Evolutionary conservation across 441 rosid genomes (phyloP).

Genomic region (Jatropha podagrica): DNA sequence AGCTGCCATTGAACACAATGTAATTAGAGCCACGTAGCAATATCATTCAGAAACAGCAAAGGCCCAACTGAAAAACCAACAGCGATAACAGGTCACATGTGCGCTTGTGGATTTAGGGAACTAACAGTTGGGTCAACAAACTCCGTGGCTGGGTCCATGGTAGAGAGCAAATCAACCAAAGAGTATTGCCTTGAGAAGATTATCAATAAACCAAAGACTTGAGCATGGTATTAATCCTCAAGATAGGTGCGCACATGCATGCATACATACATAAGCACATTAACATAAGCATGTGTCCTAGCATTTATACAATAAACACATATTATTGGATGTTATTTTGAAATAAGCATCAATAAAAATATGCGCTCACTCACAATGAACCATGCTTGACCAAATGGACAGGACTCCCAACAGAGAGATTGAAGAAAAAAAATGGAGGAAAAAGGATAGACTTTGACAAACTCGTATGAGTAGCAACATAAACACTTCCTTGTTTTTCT

Average conservation of each 20-base stretch:
- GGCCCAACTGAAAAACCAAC: not conserved
- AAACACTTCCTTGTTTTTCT: no score
- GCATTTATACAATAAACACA: not conserved
- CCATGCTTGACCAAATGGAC: not conserved
- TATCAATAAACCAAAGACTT: not conserved
- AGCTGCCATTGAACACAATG: constrained; percentile 49
- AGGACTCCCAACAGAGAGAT: not conserved
- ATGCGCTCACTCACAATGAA: not conserved
- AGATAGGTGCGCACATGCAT: not conserved
- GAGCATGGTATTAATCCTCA: not conserved
- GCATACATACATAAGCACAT: not conserved
- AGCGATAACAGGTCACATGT: not conserved
- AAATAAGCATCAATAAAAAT: not conserved
- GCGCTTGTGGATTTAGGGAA: not conserved
- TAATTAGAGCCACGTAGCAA: constrained; percentile 6
- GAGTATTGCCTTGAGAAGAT: no score
- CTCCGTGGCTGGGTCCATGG: not conserved
- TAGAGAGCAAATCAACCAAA: not conserved
- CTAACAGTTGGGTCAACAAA: not conserved
- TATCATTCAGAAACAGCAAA: not conserved
- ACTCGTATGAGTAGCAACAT: not conserved
- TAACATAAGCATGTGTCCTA: not conserved
- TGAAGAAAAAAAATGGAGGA: not conserved
- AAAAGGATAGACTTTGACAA: no score
- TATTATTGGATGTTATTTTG: not conserved